phyloP scores from a whole-genome alignment of 768 basidiomycete species.

The Pholiota conissans region DNA sequence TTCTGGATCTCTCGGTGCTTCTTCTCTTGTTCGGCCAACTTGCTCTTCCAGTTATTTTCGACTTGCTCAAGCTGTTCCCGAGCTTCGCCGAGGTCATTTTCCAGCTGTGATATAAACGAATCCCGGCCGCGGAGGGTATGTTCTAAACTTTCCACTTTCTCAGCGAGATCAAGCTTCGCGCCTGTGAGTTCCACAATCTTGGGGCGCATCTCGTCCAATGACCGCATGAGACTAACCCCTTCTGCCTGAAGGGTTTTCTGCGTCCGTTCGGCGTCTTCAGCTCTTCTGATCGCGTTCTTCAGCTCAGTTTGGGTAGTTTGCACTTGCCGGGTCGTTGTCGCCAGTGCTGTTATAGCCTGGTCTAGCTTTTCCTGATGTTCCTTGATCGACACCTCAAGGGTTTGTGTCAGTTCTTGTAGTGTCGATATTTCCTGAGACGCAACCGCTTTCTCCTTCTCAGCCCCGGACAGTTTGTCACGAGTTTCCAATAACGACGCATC shows the following conservation, averaged over 20 bases:
- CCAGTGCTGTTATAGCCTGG: conserved; percentile 53
- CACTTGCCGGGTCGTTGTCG: conserved; percentile 52
- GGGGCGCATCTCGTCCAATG: conserved; percentile 83
- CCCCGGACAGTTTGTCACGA: conserved; percentile 42
- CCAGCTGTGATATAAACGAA: conserved; percentile 58
- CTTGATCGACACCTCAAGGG: conserved; percentile 44
- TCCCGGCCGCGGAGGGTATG: conserved; percentile 57
- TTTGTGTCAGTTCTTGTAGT: conserved; percentile 47
- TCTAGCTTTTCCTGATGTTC: conserved; percentile 62
- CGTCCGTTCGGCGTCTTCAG: conserved; percentile 71
- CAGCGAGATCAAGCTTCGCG: conserved; percentile 65
- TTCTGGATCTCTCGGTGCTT: conserved; percentile 49
- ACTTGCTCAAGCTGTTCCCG: conserved; percentile 49
- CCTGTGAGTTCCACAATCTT: conserved; percentile 83
- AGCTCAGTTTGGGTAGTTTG: conserved; percentile 68
- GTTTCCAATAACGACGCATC: conserved; percentile 36
- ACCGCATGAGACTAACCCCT: conserved; percentile 74
- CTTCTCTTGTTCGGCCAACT: conserved; percentile 48
- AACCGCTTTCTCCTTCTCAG: conserved; percentile 45
- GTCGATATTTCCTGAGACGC: conserved; percentile 50
- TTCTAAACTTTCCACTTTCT: conserved; percentile 60
- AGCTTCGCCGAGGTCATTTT: conserved; percentile 55
- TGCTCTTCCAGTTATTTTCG: conserved; percentile 44
- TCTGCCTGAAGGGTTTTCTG: conserved; percentile 76
- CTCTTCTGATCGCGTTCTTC: conserved; percentile 60